A percentile compares a stretch with the other conserved stretches of the same genome.
These are phyloP conservation scores for Crepidotus variabilis DNA, from an alignment of 768 basidiomycete species.

Conservation along the genomic window DNA sequence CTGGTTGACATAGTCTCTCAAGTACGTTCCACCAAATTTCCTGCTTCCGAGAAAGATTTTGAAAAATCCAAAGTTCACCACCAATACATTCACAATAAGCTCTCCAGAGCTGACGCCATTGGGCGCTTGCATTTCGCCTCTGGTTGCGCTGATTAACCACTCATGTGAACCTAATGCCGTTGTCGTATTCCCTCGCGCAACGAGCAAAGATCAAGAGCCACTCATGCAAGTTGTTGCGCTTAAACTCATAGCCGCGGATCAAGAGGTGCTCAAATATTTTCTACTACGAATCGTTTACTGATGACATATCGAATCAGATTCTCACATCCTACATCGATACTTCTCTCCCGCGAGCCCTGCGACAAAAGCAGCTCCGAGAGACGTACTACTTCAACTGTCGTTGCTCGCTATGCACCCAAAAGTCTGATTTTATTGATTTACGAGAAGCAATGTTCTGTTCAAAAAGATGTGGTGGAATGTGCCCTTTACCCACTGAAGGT, in stretches of 20 bases:
- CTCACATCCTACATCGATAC: constrained; percentile 84
- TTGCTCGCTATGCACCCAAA: constrained; percentile 54
- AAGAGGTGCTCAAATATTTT: constrained; percentile 54
- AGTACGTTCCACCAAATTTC: constrained; percentile 34
- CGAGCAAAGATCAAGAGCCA: constrained; percentile 44
- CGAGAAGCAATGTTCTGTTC: constrained; percentile 71
- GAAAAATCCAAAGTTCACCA: constrained; percentile 61
- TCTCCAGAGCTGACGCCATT: constrained; percentile 74
- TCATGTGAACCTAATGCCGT: constrained; percentile 87
- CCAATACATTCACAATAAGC: constrained; percentile 88
- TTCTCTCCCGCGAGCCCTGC: constrained; percentile 53
- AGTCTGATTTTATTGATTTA: constrained; percentile 43
- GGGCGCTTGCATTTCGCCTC: constrained; percentile 81
- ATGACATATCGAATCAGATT: constrained; percentile 43
- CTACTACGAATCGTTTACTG: not conserved
- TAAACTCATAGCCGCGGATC: constrained; percentile 52
- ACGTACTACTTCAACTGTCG: constrained; percentile 78
- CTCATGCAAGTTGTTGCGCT: constrained; percentile 73
- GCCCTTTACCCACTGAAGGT: constrained; percentile 63
- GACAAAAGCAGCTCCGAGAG: constrained; percentile 57
- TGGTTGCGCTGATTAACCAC: constrained; percentile 82
- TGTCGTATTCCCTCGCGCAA: constrained; percentile 78
- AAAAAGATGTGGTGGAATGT: constrained; percentile 61
- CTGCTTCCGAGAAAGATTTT: not conserved
- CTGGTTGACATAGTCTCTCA: constrained; percentile 71